Percentiles rank a stretch among this genome's conserved stretches.
Conservation (phyloP, 345 rosid genomes). For the Corchorus capsularis region DNA sequence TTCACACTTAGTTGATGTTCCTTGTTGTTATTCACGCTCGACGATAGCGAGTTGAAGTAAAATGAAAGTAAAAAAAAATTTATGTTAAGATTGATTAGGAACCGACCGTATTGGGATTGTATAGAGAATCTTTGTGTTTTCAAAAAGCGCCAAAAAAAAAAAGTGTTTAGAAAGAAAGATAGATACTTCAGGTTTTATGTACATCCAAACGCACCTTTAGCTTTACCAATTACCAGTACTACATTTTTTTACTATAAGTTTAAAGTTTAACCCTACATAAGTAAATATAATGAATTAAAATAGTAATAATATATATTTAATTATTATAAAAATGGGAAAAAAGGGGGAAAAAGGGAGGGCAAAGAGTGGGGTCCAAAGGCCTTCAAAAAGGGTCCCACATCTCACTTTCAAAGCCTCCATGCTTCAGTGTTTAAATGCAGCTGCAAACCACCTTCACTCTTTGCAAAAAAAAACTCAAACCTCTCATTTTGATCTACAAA, state of each 20-base stretch:
- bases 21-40: constrained; percentile 2
- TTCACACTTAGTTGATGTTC: background rate
- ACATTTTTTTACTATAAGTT: no score
- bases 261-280: background rate
- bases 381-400: constrained; percentile 35
- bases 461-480: constrained; percentile 14
- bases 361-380: constrained; percentile 35
- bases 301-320: no score
- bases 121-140: constrained; percentile 29
- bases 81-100: background rate
- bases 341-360: background rate
- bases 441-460: constrained; percentile 40
- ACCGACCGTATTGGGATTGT: constrained; percentile 30
- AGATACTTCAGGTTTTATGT: background rate
- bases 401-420: constrained; percentile 17
- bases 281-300: background rate
- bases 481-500: background rate
- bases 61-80: background rate
- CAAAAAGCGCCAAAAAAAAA: background rate
- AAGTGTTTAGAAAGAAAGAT: background rate
- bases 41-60: constrained; percentile 14
- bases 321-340: background rate
- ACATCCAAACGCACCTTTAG: constrained; percentile 24
- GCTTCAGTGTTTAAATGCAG: constrained; percentile 50
- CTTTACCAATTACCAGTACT: no score